Conservation (phyloP, 192 early-diverging fungal genomes). For the Backusella macrospora region DNA sequence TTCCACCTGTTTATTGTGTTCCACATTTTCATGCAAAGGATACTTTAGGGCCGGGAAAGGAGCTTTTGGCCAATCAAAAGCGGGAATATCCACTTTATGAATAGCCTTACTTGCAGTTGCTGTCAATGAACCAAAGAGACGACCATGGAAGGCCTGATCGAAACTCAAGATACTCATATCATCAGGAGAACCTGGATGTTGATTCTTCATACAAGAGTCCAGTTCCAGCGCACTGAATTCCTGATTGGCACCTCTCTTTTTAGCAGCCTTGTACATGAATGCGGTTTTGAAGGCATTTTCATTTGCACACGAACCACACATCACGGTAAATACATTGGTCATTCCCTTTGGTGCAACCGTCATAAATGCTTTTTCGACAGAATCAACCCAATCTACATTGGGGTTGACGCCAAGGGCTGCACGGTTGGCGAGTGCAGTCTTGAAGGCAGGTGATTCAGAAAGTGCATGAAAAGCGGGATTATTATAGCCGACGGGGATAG, state of each 20-base stretch:
- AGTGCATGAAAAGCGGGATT: constrained; percentile 57
- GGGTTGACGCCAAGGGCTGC: constrained; percentile 71
- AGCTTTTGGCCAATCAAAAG: constrained; percentile 67
- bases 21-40: constrained; percentile 59
- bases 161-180: constrained; percentile 71
- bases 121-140: constrained; percentile 70
- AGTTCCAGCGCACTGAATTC: constrained; percentile 48
- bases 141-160: constrained; percentile 64
- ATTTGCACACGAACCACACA: constrained; percentile 77
- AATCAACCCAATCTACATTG: constrained; percentile 60
- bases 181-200: constrained; percentile 60
- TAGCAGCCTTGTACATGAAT: constrained; percentile 64
- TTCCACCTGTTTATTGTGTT: constrained; percentile 64
- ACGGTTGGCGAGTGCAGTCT: constrained; percentile 64
- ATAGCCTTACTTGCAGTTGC: constrained; percentile 70
- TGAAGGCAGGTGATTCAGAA: constrained; percentile 57
- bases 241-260: constrained; percentile 47
- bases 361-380: constrained; percentile 66
- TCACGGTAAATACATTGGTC: constrained; percentile 71
- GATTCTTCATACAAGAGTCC: constrained; percentile 64
- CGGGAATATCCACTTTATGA: constrained; percentile 76
- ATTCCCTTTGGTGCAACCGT: constrained; percentile 65
- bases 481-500: constrained; percentile 77
- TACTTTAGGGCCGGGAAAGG: constrained; percentile 70
- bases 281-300: constrained; percentile 78